phyloP scores from a whole-genome alignment of 2,329 filamentous ascomycete species.

The Penicillium sp. region DNA sequence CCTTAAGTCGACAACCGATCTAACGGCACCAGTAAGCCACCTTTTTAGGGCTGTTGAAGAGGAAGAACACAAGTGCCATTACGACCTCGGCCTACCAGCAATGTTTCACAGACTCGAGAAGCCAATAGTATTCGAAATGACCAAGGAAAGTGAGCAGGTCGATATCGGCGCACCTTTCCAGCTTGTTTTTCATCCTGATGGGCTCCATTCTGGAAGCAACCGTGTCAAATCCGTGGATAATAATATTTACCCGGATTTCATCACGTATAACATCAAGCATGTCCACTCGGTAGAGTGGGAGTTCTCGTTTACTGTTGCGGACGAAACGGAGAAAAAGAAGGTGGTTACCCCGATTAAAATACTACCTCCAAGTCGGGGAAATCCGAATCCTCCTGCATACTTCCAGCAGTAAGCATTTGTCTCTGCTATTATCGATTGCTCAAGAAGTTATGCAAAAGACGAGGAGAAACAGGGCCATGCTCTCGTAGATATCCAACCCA shows the following conservation, averaged over 20 bases:
- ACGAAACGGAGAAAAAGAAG: constrained; percentile 6
- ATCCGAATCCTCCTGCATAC: not conserved
- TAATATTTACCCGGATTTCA: constrained; percentile 17
- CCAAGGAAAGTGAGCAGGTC: constrained; percentile 11
- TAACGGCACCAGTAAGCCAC: constrained; percentile 13
- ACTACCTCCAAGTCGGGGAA: not conserved
- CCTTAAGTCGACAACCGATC: constrained; percentile 13
- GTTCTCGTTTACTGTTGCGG: constrained; percentile 16
- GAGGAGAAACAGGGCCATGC: too few species aligned
- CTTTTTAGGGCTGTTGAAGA: not conserved
- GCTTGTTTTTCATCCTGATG: constrained; percentile 14
- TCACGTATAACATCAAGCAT: constrained; percentile 18
- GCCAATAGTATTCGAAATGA: constrained; percentile 13
- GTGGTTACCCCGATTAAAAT: not conserved
- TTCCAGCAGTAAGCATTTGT: too few species aligned
- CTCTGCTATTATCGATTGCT: too few species aligned
- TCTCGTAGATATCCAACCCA: too few species aligned
- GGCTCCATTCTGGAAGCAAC: constrained; percentile 7
- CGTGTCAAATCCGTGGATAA: not conserved
- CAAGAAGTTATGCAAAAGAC: too few species aligned
- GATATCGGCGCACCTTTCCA: constrained; percentile 17
- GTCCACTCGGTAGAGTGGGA: constrained; percentile 11
- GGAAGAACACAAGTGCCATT: not conserved
- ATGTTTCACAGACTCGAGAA: constrained; percentile 12
- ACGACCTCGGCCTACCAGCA: constrained; percentile 10